Base-by-base conservation (phyloP, 179 eudicot genomes). In the Dionaea muscipula region DNA sequence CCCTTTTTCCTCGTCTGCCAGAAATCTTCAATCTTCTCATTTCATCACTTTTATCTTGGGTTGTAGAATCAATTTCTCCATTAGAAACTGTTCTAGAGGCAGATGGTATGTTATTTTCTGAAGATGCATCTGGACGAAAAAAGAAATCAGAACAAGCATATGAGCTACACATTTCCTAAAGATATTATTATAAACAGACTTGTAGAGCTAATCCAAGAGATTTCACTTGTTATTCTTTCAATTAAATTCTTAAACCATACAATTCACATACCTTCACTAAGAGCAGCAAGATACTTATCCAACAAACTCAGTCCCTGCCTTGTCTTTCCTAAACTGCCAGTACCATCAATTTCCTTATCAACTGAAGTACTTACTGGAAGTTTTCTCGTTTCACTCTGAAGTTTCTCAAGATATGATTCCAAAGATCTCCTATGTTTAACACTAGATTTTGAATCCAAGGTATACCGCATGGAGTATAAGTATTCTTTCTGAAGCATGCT, bases 371-470 rank as follows among this genome's bases (percentile, higher is more conserved):
- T 59, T 22, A 65, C 55, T 35, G 72, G 53, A 28, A 49, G 63
- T 39, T 62, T 50, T 31, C 61, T 60, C 44, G 60, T 50, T 59
- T 67, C 66, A 4, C 47, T 57, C 14, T 62, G 60, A 7, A 77
- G 75, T 61, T 79, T 81, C 26, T 63, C 62, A 26, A 81, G 67
- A 51, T 75, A 83, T 36, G 72, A 53, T 45, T 79, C 80, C 31
- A 77, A 57, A 4, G 81, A 71, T 33, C 65, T 56, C 36, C 69
- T 60, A 69, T 83, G 88, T 43, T 79, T 65, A 62, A 65, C 67
- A 46, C 26, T 48, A 38, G 66, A 67, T 60, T 62, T 65, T 14
- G 78, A 56, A 52, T 68, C 68, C 26, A 50, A 35, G 36, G 70
- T 56, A 39, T 47, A 60, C 57, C 44, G 61, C 0, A 35, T 26